Base-by-base conservation (phyloP, 352 stramenopile genomes). In the Halophytophthora batemanensis region DNA sequence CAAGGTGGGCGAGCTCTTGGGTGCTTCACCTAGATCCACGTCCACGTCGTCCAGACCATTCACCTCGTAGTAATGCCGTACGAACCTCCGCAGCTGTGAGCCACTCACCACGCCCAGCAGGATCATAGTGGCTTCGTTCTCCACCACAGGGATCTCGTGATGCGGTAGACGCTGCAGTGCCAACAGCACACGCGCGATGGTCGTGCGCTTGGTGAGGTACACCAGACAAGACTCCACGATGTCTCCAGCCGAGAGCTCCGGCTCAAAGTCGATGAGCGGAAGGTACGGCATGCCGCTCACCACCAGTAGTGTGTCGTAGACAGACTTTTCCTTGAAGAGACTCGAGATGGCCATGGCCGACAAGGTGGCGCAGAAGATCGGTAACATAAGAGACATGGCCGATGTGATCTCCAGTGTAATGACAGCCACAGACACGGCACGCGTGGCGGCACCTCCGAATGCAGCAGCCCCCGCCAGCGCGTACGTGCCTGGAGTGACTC, bases 401-500 rank as follows among this genome's bases (percentile, higher is more conserved):
- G 82, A 66, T 19, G 86, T 96, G 54, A 96, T 85, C 57, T 96
- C 86, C 31, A 95, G 61, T 2, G 85, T 87, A 55, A 96, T 96
- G 35, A 96, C 59, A 56, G 82, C 82, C 13, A 86, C 73, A 0
- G 77, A 90, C 8, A 88, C 66, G 3, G 82, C 87, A 45, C 86
- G 76, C 14, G 82, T 91, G 4, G 62, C 70, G 1, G 74, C 57
- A 3, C 67, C 77, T n/a, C 79, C 69, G 21, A 93, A 76, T 3
- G 74, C 66, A 10, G 79, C 80, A 6, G 66, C 82, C 28, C 81
- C 80, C 3, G 77, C 75, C 11, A 93, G 50, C 4, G 82, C 80
- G 50, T 91, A 93, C 21, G 74, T 77, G 6, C 81, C 81, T 2
- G 80, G 62, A 1, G 81, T 49, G 34, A 90, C 71, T 15, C 48